Base-by-base conservation (phyloP, 1,284 basidiomycete species). In the Moesziomyces sp. region DNA sequence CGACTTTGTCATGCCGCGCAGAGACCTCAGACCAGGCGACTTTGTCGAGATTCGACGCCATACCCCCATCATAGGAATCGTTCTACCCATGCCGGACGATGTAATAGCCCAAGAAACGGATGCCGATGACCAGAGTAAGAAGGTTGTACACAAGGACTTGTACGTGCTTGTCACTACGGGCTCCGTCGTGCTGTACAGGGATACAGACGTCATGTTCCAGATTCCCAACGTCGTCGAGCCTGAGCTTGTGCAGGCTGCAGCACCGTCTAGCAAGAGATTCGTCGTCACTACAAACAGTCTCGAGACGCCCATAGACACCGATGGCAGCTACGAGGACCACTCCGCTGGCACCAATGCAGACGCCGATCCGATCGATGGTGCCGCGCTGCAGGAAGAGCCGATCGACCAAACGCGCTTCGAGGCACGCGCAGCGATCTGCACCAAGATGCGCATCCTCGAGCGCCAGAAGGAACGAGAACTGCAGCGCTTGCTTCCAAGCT, bases 131-230 rank as follows among this genome's bases (percentile, higher is more conserved):
- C 0, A 44, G 19, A 28, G 45, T 8, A 43, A 45, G 9, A 46
- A 45, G n/a, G 21, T 40, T 1, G 52, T 43, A 1, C 38, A 47
- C 48, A 57, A 38, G 18, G 63, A 70, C 6, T 35, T 78, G 52
- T 76, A 53, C 52, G 59, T 69, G 3, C 57, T 78, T 26, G 51
- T 59, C 26, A 52, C 61, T 0, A 48, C 65, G 3, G 76, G 76
- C 7, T 38, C 58, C 24, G 46, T 76, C 44, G 57, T 64, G 14
- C 38, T 61, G 13, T 64, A 30, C 55, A 62, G 58, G n/a, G 60
- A 63, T 2, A 55, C 58, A 45, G 76, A 78, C 30, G 67, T 78
- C 19, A 75, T 72, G 68, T 59, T 78, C 13, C 58, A 60, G 43
- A 62, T 78, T 18, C 68, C 69, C 3, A 19, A 23, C 9, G 40